phyloP scores from a whole-genome alignment of 2,329 filamentous ascomycete genomes.

The Penicillium sp. region DNA sequence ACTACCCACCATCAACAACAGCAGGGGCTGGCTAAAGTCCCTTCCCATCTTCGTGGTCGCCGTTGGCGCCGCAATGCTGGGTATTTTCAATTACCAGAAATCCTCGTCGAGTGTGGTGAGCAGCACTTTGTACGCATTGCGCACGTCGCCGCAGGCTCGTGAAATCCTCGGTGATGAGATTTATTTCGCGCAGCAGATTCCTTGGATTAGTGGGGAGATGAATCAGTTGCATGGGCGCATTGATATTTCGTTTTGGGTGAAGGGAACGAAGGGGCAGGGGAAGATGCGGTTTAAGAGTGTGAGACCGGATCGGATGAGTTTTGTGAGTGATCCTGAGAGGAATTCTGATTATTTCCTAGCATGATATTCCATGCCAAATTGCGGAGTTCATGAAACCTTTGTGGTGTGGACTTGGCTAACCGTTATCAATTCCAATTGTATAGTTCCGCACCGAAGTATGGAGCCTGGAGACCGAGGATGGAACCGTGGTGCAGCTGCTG shows the following conservation, averaged over 20 bases:
- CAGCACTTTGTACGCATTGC: conserved; percentile 88
- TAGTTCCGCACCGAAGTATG: conserved; percentile 89
- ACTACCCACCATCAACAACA: conserved; percentile 53
- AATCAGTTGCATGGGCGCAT: conserved; percentile 93
- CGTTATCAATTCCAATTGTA: background rate
- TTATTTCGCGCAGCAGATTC: conserved; percentile 78
- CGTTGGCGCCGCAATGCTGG: conserved; percentile 73
- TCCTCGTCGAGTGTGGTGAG: conserved; percentile 84
- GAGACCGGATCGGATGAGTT: conserved; percentile 68
- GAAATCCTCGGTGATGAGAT: conserved; percentile 84
- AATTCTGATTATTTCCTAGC: background rate
- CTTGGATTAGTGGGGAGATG: conserved; percentile 85
- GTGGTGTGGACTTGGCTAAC: conserved; percentile 4
- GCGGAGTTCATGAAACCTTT: background rate
- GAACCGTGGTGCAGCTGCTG: conserved; percentile 75
- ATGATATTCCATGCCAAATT: background rate
- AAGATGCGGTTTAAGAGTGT: conserved; percentile 81
- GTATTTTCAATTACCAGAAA: conserved; percentile 99
- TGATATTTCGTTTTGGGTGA: conserved; percentile 84
- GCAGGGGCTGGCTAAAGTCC: conserved; percentile 71
- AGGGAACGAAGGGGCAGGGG: conserved; percentile 73
- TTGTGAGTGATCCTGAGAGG: conserved; percentile 49
- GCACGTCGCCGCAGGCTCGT: conserved; percentile 76
- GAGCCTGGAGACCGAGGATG: conserved; percentile 75
- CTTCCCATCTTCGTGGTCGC: conserved; percentile 80